Percentiles rank a stretch among this genome's conserved stretches.
Conservation (phyloP, 768 basidiomycete genomes). For the Ramaria sp. region DNA sequence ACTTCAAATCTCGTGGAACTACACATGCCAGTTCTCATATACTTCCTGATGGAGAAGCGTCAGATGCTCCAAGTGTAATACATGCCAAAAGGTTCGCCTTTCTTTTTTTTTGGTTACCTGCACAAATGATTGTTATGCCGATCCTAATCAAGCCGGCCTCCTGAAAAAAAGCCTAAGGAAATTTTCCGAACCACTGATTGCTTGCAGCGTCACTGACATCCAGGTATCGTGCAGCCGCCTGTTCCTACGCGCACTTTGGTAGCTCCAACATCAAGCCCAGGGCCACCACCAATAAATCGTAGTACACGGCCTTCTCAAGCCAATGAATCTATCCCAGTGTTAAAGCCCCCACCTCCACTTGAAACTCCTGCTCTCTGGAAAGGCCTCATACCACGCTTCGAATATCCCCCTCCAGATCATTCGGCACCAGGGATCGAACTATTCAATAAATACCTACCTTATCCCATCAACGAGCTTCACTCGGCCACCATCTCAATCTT, state of each 20-base stretch:
- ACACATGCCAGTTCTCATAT: no score
- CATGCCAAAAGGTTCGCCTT: background rate
- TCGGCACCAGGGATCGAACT: slow-evolving; percentile 1
- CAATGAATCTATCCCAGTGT: background rate
- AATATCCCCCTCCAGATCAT: slow-evolving; percentile 6
- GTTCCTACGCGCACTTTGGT: background rate
- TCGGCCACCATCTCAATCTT: slow-evolving; percentile 2
- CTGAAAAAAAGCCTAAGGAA: background rate
- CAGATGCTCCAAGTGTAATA: background rate
- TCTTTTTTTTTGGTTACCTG: background rate
- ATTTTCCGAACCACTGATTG: background rate
- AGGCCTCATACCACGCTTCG: slow-evolving; percentile 1
- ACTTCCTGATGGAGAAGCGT: no score
- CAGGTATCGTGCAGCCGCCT: background rate
- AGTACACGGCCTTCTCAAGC: background rate
- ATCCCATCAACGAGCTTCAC: slow-evolving; percentile 8
- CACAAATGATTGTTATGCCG: no score
- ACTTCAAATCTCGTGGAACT: no score
- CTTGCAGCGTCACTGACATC: background rate
- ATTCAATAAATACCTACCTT: slow-evolving; percentile 1
- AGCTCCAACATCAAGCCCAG: background rate
- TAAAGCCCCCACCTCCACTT: background rate
- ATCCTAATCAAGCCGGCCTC: background rate
- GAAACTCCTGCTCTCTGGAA: slow-evolving; percentile 3
- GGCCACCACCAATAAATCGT: background rate